A percentile compares a stretch with the other conserved stretches of the same genome.
These are phyloP conservation scores for Ophiostoma quercus DNA, from an alignment of 2,329 filamentous ascomycete genomes.

Conservation along the genomic window DNA sequence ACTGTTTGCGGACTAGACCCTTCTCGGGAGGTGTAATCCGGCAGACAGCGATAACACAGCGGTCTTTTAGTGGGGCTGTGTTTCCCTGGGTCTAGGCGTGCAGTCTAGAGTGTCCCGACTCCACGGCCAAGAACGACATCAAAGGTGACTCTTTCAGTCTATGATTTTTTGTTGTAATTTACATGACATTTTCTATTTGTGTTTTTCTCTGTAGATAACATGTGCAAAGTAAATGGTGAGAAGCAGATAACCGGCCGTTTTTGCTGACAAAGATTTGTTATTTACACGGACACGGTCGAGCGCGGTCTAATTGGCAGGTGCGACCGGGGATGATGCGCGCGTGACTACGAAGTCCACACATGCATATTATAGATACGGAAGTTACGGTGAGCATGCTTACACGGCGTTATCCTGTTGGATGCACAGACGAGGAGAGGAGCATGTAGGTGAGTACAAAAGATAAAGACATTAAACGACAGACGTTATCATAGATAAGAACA, in stretches of 20 bases:
- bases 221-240: too few relatives aligned
- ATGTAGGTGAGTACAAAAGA: background rate
- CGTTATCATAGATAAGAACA: background rate
- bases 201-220: background rate
- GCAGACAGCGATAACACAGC: background rate
- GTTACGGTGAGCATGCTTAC: background rate
- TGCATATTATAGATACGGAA: background rate
- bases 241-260: too few relatives aligned
- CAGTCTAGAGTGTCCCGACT: background rate
- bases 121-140: background rate
- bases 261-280: background rate
- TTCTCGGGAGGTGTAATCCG: background rate
- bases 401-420: background rate
- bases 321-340: background rate
- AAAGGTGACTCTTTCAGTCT: background rate
- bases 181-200: background rate
- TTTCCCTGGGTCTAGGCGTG: background rate
- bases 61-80: background rate
- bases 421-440: background rate
- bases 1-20: slow-evolving; percentile 20
- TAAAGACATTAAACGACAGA: background rate
- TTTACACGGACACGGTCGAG: background rate
- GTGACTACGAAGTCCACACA: background rate
- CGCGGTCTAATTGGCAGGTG: background rate
- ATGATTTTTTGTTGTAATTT: background rate